These are phyloP conservation scores for Macrolepiota dolichaula DNA, from an alignment of 768 basidiomycete genomes.

Conservation along the genomic window DNA sequence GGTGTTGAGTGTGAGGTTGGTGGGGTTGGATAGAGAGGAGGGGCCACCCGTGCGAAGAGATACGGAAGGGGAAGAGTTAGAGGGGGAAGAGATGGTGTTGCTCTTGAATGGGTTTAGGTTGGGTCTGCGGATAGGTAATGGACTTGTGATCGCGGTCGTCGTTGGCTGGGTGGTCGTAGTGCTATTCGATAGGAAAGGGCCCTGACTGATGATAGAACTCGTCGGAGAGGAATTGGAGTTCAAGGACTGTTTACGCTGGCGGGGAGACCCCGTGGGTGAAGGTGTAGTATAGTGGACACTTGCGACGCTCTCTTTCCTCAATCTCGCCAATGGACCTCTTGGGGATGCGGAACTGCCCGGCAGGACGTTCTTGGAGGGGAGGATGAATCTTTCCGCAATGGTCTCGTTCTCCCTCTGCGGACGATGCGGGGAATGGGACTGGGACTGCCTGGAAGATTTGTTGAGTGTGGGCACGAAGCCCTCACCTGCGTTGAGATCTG, in stretches of 20 bases:
- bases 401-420: conserved; percentile 13
- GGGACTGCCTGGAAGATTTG: conserved; percentile 34
- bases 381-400: conserved; percentile 34
- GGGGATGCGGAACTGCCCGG: conserved; percentile 12
- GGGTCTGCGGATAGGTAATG: conserved; percentile 29
- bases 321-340: conserved; percentile 10
- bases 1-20: background rate
- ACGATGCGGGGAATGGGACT: conserved; percentile 8
- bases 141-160: conserved; percentile 26
- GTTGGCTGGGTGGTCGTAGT: conserved; percentile 22
- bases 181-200: background rate
- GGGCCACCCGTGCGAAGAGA: conserved; percentile 26
- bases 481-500: conserved; percentile 41
- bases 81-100: conserved; percentile 30
- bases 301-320: conserved; percentile 2
- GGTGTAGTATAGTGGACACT: conserved; percentile 8
- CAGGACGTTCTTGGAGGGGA: conserved; percentile 29
- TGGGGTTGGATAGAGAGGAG: conserved; percentile 8
- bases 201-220: conserved; percentile 17
- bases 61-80: conserved; percentile 29
- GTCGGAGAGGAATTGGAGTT: conserved; percentile 30
- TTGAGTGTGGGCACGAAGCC: conserved; percentile 73
- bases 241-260: conserved; percentile 52
- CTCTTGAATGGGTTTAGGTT: conserved; percentile 36
- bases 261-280: conserved; percentile 19